Evolutionary conservation across 2,329 filamentous ascomycete species (phyloP).

Genomic region (Exophiala calicioides): DNA sequence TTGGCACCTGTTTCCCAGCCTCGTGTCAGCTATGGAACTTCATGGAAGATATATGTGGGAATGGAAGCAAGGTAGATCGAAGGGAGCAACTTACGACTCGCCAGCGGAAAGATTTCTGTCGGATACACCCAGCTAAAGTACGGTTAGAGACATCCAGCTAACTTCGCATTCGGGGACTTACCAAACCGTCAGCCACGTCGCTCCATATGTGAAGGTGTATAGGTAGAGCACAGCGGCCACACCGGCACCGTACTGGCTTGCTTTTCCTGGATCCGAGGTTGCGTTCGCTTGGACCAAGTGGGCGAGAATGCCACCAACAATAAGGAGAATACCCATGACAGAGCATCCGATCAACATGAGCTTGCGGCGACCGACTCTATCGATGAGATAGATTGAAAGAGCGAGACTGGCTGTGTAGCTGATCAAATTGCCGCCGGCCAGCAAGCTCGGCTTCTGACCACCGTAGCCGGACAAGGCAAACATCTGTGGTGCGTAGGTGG

Average conservation of each 20-base stretch:
- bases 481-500: slow-evolving; percentile 31
- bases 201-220: slow-evolving; percentile 33
- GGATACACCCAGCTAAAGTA: slow-evolving; percentile 34
- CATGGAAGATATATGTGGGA: too few relatives aligned
- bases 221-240: slow-evolving; percentile 31
- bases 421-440: slow-evolving; percentile 33
- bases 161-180: too few relatives aligned
- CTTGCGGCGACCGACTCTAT: slow-evolving; percentile 40
- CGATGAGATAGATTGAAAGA: slow-evolving; percentile 43
- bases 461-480: too few relatives aligned
- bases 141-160: too few relatives aligned
- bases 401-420: slow-evolving; percentile 30
- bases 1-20: slow-evolving; percentile 31
- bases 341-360: slow-evolving; percentile 47
- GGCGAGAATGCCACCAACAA: slow-evolving; percentile 39
- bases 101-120: slow-evolving; percentile 31
- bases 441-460: slow-evolving; percentile 27
- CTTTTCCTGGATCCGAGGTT: slow-evolving; percentile 18
- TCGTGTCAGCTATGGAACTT: too few relatives aligned
- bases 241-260: slow-evolving; percentile 27
- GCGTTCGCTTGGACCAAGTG: slow-evolving; percentile 20
- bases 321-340: slow-evolving; percentile 42
- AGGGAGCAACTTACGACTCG: too few relatives aligned
- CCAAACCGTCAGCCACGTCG: slow-evolving; percentile 34
- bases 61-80: too few relatives aligned